Evolutionary conservation across 768 basidiomycete genomes (phyloP), one percentile per base, ranked within the genome.

Genomic region (Phlebiopsis flavidoalba): DNA sequence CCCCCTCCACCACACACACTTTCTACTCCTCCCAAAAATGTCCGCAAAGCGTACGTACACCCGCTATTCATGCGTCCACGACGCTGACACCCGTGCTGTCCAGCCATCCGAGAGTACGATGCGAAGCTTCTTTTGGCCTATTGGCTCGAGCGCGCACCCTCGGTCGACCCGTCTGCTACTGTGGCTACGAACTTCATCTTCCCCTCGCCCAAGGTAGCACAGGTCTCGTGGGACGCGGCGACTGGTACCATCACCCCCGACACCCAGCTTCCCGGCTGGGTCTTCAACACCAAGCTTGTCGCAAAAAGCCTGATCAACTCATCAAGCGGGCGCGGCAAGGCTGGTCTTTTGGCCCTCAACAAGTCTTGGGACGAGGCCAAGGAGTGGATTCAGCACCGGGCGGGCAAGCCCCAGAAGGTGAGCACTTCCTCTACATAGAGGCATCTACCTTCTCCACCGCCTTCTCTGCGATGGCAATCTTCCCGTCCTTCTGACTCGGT

Each of bases 251-350:
- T 86, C 75, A 85, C 84, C 0, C 76, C 83, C 37, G 85, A 86
- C 59, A 78, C 71, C 43, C 75, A 79, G 62, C 76, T 94, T 33
- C 91, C 91, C 15, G 75, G 80, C 67, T 95, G 92, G 93, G 89
- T 95, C 37, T 87, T 85, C 77, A 84, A 80, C 66, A 85, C 77
- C 66, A 92, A 93, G 80, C 91, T 96, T 73, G 95, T 97, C 69
- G 95, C 87, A 17, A 97, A 97, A 79, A 31, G 26, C 26, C 95
- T 95, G 24, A 95, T 96, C 79, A 95, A 97, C 79, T 89, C 98
- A 76, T 98, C 98, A 86, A 99, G 98, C 82, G 91, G 97, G 65
- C 91, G 97, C 63, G 97, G 97, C 70, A 99, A 99, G 83, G 94
- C 94, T 21, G 97, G 97, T 65, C 83, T 99, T 14, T 85, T 99